Conservation (phyloP, 495 filamentous ascomycete species). For the Bacidia gigantensis region DNA sequence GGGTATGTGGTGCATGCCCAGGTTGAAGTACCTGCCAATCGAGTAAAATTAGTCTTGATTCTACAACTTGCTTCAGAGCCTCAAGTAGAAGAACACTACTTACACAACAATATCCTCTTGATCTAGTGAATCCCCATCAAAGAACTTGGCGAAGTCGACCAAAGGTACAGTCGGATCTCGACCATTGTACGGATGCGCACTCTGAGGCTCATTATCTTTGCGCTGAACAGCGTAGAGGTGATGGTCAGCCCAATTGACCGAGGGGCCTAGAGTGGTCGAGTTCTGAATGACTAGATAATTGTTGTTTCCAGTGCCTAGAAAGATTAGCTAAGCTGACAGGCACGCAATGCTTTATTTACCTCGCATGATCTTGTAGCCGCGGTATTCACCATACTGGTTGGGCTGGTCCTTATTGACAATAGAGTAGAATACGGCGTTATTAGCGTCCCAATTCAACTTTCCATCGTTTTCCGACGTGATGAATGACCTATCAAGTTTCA, state of each 20-base stretch:
- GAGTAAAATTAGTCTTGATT: conserved; percentile 19
- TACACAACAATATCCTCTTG: conserved; percentile 37
- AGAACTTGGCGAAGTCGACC: conserved; percentile 41
- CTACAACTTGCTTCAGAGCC: background rate
- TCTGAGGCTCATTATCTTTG: conserved; percentile 39
- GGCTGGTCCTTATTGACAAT: conserved; percentile 37
- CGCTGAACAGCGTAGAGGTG: conserved; percentile 37
- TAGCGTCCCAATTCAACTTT: conserved; percentile 37
- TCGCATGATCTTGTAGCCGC: conserved; percentile 40
- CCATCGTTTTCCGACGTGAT: conserved; percentile 34
- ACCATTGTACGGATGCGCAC: conserved; percentile 33
- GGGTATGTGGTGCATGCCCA: conserved; percentile 46
- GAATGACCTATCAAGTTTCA: conserved; percentile 33
- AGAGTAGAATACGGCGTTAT: conserved; percentile 34
- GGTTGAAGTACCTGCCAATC: conserved; percentile 25
- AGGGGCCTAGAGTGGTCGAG: conserved; percentile 32
- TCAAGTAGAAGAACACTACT: background rate
- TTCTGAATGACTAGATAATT: conserved; percentile 35
- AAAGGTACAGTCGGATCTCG: conserved; percentile 35
- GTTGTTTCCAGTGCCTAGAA: conserved; percentile 19
- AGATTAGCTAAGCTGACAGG: background rate
- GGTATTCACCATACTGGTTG: conserved; percentile 41
- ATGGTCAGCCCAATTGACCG: conserved; percentile 35
- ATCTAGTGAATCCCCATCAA: conserved; percentile 37
- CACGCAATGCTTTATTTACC: conserved; percentile 3